Base-by-base conservation (phyloP, 768 basidiomycete genomes). In the Psilocybe subaeruginosa region DNA sequence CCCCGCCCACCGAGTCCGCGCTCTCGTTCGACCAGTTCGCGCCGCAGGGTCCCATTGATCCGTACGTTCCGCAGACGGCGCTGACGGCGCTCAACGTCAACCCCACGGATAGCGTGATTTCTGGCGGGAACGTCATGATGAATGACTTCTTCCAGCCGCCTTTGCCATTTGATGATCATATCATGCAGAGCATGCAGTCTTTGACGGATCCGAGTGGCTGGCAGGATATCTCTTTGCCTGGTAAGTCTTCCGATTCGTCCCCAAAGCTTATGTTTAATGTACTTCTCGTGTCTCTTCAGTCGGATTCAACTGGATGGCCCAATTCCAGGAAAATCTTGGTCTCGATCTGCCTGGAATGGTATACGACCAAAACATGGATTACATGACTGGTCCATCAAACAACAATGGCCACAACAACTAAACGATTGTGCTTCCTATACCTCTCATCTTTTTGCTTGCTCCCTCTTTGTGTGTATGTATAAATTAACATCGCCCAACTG, bases 151-250 rank as follows among this genome's bases (percentile, higher is more conserved):
- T 86, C 73, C 78, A 82, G 39, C 78, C 85, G 1, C 78, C 83
- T 11, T 76, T 88, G 65, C 79, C 81, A 2, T 86, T 86, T 65
- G 86, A 90, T 65, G 74, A 78, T 16, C 84, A 85, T 43, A 81
- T 89, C 29, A 66, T 89, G 70, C 82, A 87, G 56, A 85, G 85
- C 27, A 82, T 88, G 68, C 85, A 87, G 65, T 80, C 84, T 31
- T 69, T 89, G 67, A 75, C 80, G 14, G 82, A 87, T 68, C 80
- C 83, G 12, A 70, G 74, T 47, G 73, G 75, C 2, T 88, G 85
- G 86, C 82, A 80, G 39, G 84, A 85, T 68, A 79, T 82, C 30
- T 73, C 80, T 1, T 64, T 86, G 41, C 82, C 86, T 67, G 82
- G 87, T 88, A 63, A 65, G 83, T 70, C 35, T 23, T 19, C 12